Conservation (phyloP, 2,329 filamentous ascomycete species). For the Neoscytalidium dimidiatum region DNA sequence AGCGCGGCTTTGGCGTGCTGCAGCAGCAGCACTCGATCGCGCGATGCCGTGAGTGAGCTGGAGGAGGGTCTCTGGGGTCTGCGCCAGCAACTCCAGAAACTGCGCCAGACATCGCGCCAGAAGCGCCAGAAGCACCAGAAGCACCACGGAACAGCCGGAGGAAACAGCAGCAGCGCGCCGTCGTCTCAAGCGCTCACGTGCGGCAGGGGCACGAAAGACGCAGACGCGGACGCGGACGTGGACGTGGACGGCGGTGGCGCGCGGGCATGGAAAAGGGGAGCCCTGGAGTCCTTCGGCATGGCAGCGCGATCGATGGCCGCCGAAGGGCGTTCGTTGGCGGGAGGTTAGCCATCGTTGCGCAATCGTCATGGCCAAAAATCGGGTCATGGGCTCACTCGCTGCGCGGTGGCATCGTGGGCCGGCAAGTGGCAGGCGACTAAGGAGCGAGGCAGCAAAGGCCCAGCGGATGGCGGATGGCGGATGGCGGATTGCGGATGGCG, state of each 20-base stretch:
- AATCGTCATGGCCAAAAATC: not conserved
- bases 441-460: not conserved
- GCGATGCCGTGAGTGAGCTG: not conserved
- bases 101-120: not conserved
- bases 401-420: not conserved
- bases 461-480: not conserved
- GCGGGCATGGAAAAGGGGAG: not conserved
- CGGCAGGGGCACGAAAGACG: not conserved
- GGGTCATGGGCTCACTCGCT: not conserved
- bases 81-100: not conserved
- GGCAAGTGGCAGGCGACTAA: not conserved
- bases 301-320: too few relatives aligned
- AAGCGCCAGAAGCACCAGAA: not conserved
- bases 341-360: not conserved
- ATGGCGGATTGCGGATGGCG: too few relatives aligned
- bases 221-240: not conserved
- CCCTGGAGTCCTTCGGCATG: too few relatives aligned
- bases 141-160: conserved; percentile 8
- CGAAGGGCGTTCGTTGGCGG: not conserved
- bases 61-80: not conserved
- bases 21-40: not conserved
- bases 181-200: conserved; percentile 3
- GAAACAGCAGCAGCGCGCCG: not conserved
- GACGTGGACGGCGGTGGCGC: not conserved
- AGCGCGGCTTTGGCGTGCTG: conserved; percentile 12